Evolutionary conservation across 805 yeast species (phyloP), one percentile per base, ranked within the genome.

Genomic region (Zygosaccharomyces lentus): DNA sequence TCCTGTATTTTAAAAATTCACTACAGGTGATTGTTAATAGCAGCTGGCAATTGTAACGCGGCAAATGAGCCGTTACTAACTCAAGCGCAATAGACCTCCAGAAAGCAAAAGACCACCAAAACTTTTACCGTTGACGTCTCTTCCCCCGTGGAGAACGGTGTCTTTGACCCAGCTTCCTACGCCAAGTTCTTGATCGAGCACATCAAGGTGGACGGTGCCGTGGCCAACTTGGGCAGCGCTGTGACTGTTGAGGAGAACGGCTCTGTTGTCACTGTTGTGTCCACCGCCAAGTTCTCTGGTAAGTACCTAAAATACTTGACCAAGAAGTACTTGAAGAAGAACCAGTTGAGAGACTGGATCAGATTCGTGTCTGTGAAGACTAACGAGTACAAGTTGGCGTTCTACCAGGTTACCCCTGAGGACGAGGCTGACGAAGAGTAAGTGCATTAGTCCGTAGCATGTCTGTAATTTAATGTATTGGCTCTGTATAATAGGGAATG

Each of bases 271-370:
- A 88, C 93, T 70, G 87, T 89, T 71, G 81, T 78, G 61, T 78
- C 97, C 61, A 82, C 84, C 76, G 76, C 95, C 76, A 84, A 88
- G 79, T 91, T 93, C 93, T 90, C 97, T 64, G 99, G 99, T 79
- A 91, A 95, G 81, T 93, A 93, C 95, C 84, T 91, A 75, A 93
- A 95, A 82, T 93, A 93, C 95, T 81, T 93, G 73, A 87, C 98
- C 70, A 95, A 93, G 89, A 91, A 95, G 82, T 93, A 87, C 93
- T 87, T 93, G 78, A 95, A 91, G 96, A 93, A 93, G 87, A 88
- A 90, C 91, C 95, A 87, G 79, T 87, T 91, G 81, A 89, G 97
- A 82, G 98, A 93, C 82, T 91, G 98, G 98, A 90, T 91, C 77
- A 93, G 98, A 83, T 90, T 91, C 70, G 96, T 91, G 62, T 87